Evolutionary conservation across 169 alveolate species (phyloP).

Genomic region (Babesia bovis): DNA sequence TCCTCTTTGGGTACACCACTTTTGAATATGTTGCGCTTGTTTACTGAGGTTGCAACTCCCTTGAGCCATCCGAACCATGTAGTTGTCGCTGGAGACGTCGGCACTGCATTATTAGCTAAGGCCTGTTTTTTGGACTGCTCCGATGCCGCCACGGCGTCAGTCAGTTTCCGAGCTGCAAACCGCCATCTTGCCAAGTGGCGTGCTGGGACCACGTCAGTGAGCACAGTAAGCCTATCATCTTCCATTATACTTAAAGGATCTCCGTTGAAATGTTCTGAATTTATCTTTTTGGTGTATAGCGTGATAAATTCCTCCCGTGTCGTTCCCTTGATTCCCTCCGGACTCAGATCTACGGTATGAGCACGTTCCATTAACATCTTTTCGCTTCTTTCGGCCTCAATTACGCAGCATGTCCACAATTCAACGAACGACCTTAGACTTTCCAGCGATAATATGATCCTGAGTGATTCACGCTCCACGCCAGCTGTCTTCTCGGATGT

Average conservation of each 20-base stretch:
- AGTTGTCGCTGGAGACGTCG: constrained; percentile 43
- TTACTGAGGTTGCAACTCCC: constrained; percentile 27
- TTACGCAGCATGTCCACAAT: constrained; percentile 72
- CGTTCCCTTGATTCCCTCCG: constrained; percentile 75
- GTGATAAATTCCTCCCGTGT: constrained; percentile 79
- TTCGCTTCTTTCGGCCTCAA: constrained; percentile 68
- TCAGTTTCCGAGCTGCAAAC: constrained; percentile 67
- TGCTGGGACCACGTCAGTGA: constrained; percentile 81
- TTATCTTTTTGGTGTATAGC: constrained; percentile 70
- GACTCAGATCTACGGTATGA: constrained; percentile 71
- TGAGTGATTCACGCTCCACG: constrained; percentile 67
- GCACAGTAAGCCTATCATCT: constrained; percentile 65
- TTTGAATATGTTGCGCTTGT: not conserved
- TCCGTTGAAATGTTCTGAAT: constrained; percentile 51
- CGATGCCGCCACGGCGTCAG: constrained; percentile 55
- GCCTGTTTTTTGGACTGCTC: constrained; percentile 17
- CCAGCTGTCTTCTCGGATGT: constrained; percentile 64
- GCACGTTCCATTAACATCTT: constrained; percentile 75
- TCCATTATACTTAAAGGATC: constrained; percentile 56
- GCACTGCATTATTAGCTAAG: not conserved
- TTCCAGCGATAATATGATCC: constrained; percentile 71
- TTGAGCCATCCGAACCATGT: constrained; percentile 66
- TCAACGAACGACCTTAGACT: constrained; percentile 73
- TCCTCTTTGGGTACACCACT: not conserved
- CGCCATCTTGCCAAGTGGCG: constrained; percentile 85